A percentile compares a stretch with the other conserved stretches of the same genome.
Evolutionary conservation across 192 early-diverging fungal species (phyloP).

Genomic region (Mortierella alpina): DNA sequence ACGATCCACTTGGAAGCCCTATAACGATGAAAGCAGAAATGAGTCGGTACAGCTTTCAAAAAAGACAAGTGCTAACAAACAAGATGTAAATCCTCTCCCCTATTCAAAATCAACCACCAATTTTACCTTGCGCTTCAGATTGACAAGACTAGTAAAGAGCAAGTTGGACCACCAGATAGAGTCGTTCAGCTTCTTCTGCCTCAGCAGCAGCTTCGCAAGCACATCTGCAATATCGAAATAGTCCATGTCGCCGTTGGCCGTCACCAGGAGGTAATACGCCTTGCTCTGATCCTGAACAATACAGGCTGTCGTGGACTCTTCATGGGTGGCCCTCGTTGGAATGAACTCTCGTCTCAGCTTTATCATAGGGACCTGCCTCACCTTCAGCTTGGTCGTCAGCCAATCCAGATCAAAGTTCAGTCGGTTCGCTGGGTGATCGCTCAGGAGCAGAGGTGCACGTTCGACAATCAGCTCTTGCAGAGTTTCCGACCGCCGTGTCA

Average conservation of each 20-base stretch:
- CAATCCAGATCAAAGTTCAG: conserved; percentile 63
- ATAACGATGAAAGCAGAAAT: background rate
- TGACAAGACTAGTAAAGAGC: conserved; percentile 73
- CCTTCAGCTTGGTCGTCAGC: conserved; percentile 70
- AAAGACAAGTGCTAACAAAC: background rate
- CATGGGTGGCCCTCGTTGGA: conserved; percentile 53
- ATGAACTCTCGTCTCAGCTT: conserved; percentile 62
- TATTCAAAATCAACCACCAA: no score
- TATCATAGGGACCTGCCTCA: conserved; percentile 75
- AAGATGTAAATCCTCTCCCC: no score
- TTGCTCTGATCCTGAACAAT: conserved; percentile 50
- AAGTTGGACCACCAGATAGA: conserved; percentile 80
- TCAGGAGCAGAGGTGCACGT: conserved; percentile 81
- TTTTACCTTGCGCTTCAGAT: conserved; percentile 71
- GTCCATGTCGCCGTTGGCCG: conserved; percentile 68
- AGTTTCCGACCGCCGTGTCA: conserved; percentile 57
- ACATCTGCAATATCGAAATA: conserved; percentile 85
- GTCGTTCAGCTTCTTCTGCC: conserved; percentile 78
- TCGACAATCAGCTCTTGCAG: conserved; percentile 75
- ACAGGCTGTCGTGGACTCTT: conserved; percentile 74
- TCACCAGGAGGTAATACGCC: conserved; percentile 55
- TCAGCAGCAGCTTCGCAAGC: conserved; percentile 75
- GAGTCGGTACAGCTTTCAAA: background rate
- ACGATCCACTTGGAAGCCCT: conserved; percentile 67
- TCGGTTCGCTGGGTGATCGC: conserved; percentile 68